Conservation (phyloP, 108 stramenopile genomes). For the Phaeodactylum tricornutum region DNA sequence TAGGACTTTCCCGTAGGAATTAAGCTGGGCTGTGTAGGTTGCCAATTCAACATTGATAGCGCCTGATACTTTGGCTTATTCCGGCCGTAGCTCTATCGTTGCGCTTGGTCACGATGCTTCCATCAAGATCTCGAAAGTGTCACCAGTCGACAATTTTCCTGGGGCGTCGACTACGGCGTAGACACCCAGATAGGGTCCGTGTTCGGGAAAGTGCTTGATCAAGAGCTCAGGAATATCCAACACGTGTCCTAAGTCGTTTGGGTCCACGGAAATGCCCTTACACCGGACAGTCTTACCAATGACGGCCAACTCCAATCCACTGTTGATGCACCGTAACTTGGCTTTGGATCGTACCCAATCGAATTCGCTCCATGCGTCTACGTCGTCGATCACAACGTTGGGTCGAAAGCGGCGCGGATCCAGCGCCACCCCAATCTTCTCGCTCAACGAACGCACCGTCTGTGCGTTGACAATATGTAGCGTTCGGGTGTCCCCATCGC, state of each 20-base stretch:
- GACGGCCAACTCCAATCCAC: conserved; percentile 19
- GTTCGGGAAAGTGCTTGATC: conserved; percentile 41
- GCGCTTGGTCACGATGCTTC: too few species aligned
- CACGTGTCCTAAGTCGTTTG: conserved; percentile 8
- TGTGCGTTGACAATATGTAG: conserved; percentile 42
- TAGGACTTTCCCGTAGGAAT: too few species aligned
- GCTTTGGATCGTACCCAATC: conserved; percentile 35
- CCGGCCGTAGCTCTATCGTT: too few species aligned
- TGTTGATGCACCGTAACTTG: conserved; percentile 6
- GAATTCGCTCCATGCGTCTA: conserved; percentile 45
- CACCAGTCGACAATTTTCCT: conserved; percentile 23
- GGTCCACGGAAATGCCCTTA: conserved; percentile 47
- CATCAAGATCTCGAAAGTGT: too few species aligned
- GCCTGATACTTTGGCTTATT: too few species aligned
- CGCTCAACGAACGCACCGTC: conserved; percentile 31
- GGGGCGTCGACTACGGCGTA: conserved; percentile 37
- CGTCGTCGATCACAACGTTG: conserved; percentile 39
- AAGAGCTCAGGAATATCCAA: conserved; percentile 35
- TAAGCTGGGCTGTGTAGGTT: too few species aligned
- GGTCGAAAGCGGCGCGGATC: conserved; percentile 44
- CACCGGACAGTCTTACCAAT: conserved; percentile 42
- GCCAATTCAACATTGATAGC: too few species aligned
- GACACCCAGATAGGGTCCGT: conserved; percentile 55
- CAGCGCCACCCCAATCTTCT: conserved; percentile 15
- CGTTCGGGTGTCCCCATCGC: conserved; percentile 44